These are phyloP conservation scores for Cordyceps cateniannulata DNA, from an alignment of 2,329 filamentous ascomycete genomes.

Conservation along the genomic window DNA sequence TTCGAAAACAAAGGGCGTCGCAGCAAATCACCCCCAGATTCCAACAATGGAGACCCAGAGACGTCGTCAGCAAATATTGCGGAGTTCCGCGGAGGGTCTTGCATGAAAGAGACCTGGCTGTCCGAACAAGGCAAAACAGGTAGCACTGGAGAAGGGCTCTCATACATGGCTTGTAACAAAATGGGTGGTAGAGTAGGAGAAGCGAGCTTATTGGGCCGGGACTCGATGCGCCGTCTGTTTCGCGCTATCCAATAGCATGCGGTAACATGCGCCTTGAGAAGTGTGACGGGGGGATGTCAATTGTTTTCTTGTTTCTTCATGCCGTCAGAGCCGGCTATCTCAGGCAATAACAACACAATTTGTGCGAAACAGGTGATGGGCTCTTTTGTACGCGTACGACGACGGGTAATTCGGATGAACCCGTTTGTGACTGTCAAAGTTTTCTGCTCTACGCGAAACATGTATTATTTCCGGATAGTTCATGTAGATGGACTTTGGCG, in stretches of 20 bases:
- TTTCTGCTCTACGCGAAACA: too few species aligned
- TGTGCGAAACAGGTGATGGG: background rate
- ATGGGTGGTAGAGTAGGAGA: background rate
- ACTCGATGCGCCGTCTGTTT: background rate
- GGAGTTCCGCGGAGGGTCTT: background rate
- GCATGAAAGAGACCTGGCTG: background rate
- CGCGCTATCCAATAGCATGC: background rate
- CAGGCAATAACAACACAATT: background rate
- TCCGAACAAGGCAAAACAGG: too few species aligned
- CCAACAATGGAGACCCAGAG: background rate
- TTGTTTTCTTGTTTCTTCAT: background rate
- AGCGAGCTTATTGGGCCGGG: background rate
- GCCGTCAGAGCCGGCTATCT: background rate
- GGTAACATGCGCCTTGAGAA: too few species aligned
- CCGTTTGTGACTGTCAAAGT: too few species aligned
- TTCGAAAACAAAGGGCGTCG: background rate
- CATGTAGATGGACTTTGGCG: too few species aligned
- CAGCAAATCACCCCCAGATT: constrained; percentile 1
- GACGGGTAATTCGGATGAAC: background rate
- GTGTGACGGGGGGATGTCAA: background rate
- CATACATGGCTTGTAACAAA: background rate
- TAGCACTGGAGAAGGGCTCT: background rate
- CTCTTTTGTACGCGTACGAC: background rate
- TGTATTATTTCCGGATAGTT: too few species aligned
- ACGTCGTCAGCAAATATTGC: background rate